Evolutionary conservation across 1,284 basidiomycete genomes (phyloP).

Genomic region (Pterulicium gracile): DNA sequence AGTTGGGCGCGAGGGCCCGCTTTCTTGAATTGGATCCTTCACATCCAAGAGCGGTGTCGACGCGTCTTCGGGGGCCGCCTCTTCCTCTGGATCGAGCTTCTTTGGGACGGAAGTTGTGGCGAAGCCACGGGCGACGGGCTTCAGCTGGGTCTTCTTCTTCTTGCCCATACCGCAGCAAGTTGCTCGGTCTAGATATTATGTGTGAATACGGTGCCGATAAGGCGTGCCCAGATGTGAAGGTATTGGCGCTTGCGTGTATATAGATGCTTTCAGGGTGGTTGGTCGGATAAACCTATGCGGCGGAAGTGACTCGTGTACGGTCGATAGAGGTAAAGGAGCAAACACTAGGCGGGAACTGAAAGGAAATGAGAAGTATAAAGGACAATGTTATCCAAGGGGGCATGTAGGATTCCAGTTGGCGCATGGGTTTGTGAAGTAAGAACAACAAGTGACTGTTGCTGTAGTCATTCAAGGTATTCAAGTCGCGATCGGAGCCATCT

Average conservation of each 20-base stretch:
- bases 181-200: background rate
- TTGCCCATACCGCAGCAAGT: conserved; percentile 51
- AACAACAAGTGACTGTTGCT: no score
- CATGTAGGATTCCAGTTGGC: background rate
- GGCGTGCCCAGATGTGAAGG: background rate
- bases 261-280: background rate
- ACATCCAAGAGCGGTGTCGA: conserved; percentile 8
- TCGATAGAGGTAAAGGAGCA: background rate
- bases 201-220: background rate
- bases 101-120: conserved; percentile 85
- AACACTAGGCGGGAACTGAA: background rate
- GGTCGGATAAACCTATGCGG: no score
- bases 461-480: no score
- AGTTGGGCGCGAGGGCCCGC: background rate
- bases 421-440: no score
- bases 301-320: background rate
- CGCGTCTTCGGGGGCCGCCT: conserved; percentile 10
- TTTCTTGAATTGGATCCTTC: conserved; percentile 1
- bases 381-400: background rate
- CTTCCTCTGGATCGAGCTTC: conserved; percentile 44
- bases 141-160: conserved; percentile 80
- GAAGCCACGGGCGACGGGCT: conserved; percentile 68
- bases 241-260: background rate
- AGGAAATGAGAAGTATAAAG: background rate
- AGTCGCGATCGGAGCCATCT: no score